These are phyloP conservation scores for Rhododendron henanense DNA, from an alignment of 148 eudicot genomes.

Conservation along the genomic window DNA sequence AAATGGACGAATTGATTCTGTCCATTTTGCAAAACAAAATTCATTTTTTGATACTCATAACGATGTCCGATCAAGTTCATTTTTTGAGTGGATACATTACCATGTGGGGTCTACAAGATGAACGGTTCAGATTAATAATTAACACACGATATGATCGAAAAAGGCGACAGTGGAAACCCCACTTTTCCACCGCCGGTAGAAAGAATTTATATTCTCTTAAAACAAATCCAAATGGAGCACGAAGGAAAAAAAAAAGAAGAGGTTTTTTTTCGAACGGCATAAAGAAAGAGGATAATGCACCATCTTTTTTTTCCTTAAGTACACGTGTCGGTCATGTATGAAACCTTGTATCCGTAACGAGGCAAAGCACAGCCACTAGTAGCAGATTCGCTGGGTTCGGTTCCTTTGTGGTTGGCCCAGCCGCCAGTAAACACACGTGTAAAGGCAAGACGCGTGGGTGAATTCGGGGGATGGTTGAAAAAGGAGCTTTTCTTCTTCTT, in stretches of 20 bases:
- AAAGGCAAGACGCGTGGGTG: background rate
- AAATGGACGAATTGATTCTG: too few relatives aligned
- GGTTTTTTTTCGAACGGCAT: too few relatives aligned
- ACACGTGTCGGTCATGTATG: background rate
- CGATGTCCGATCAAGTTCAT: too few relatives aligned
- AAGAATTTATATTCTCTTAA: background rate
- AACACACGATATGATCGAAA: too few relatives aligned
- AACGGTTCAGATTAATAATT: too few relatives aligned
- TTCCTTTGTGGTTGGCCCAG: background rate
- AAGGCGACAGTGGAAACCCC: too few relatives aligned
- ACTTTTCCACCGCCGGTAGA: too few relatives aligned
- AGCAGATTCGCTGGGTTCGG: background rate
- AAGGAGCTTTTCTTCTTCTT: background rate
- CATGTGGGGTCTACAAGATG: too few relatives aligned
- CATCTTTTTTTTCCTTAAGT: background rate
- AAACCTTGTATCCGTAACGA: background rate
- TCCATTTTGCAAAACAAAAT: too few relatives aligned
- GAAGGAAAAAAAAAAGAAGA: background rate
- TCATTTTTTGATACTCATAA: too few relatives aligned
- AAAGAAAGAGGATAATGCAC: background rate
- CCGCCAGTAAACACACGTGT: background rate
- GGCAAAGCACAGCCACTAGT: slow-evolving; percentile 2
- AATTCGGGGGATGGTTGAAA: background rate
- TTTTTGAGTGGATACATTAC: too few relatives aligned
- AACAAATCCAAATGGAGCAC: background rate